Conservation (phyloP, 2,329 filamentous ascomycete species). For the Ascochyta rabiei region DNA sequence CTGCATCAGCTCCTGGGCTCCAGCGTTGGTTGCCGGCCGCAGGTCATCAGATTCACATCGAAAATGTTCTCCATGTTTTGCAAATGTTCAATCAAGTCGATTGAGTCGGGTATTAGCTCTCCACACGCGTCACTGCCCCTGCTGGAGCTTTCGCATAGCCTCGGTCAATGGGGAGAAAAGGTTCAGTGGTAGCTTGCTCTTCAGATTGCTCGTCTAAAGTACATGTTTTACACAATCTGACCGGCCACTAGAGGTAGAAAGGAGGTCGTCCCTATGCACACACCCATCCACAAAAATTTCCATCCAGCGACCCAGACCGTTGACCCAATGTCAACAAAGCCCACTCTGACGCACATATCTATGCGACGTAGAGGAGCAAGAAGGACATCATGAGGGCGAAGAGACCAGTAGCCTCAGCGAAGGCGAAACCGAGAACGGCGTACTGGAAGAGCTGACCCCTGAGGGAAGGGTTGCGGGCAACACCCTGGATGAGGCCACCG, state of each 20-base stretch:
- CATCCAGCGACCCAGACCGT: constrained; percentile 44
- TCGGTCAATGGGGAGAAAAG: constrained; percentile 35
- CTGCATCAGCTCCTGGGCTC: constrained; percentile 27
- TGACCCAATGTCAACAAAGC: constrained; percentile 39
- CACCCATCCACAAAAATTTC: constrained; percentile 48
- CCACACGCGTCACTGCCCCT: constrained; percentile 35
- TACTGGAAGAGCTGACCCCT: constrained; percentile 95
- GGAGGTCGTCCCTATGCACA: constrained; percentile 49
- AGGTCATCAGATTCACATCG: constrained; percentile 27
- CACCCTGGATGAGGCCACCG: constrained; percentile 84
- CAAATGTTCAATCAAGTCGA: constrained; percentile 31
- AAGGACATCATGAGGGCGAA: constrained; percentile 61
- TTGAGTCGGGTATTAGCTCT: constrained; percentile 34
- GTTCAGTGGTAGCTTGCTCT: constrained; percentile 49
- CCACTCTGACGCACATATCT: constrained; percentile 46
- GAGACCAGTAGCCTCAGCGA: constrained; percentile 85
- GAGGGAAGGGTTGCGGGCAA: constrained; percentile 93
- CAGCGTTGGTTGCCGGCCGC: constrained; percentile 18
- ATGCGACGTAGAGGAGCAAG: constrained; percentile 51
- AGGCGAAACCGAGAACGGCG: constrained; percentile 94
- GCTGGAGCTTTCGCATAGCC: constrained; percentile 30
- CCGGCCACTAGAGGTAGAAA: constrained; percentile 49
- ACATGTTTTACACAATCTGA: constrained; percentile 53
- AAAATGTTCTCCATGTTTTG: constrained; percentile 27
- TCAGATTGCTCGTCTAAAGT: constrained; percentile 52